Evolutionary conservation across 1,284 basidiomycete genomes (phyloP), one percentile per base, ranked within the genome.

Genomic region (Sporisorium reilianum): DNA sequence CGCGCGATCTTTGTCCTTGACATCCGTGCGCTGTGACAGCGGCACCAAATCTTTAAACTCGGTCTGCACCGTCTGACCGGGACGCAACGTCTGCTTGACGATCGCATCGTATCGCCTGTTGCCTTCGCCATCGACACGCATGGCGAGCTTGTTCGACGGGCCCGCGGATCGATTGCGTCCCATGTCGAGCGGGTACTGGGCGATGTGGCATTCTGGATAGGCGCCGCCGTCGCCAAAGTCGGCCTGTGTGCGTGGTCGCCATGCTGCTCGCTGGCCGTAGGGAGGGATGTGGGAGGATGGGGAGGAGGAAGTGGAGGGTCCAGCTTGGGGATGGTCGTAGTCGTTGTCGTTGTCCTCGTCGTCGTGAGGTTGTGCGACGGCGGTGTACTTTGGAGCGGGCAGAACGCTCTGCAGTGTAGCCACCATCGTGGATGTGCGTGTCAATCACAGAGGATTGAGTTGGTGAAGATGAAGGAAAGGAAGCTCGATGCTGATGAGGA

Each of bases 41-140:
- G 97, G 97, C 0, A 99, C 93, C 20, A 99, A 91, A 85, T 99
- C 97, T 84, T 97, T 97, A 88, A 95, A 97, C 80, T 95, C 93
- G 0, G 94, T 95, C 84, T 99, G 96, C 1, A 99, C 89, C 48
- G 89, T 86, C 84, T 94, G 93, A 62, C 92, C 94, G 3, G 89
- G 88, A 14, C 93, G 90, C 78, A 97, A 92, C 34, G 95, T 95
- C 86, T 99, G 95, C 65, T 92, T 91, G 6, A 95, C 96, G 77
- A 99, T 97, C 61, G 93, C 94, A 86, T 97, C 96, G 85, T 98
- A 99, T 71, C 94, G 91, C 56, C 98, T 94, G 74, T 94, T 95
- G 34, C 97, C 97, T 83, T 98, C 95, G 57, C 90, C 90, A 82
- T 99, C 97, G 12, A 98, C 95, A 88, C 97, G 95, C 3, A 99